phyloP scores from a whole-genome alignment of 2,329 filamentous ascomycete species.

The Apiospora marii region DNA sequence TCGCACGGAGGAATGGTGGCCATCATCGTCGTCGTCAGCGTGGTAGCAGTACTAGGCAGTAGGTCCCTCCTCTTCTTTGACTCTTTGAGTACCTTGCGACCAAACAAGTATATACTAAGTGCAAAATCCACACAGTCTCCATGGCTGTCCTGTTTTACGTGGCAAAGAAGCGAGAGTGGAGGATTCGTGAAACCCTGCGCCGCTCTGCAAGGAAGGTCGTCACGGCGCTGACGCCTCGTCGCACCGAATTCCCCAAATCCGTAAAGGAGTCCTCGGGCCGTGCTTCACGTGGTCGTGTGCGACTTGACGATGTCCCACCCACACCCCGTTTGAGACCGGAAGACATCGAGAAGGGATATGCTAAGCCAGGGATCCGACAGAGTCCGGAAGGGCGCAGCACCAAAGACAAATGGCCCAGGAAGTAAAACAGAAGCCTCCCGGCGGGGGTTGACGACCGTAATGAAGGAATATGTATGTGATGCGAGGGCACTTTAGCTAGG shows the following conservation, averaged over 20 bases:
- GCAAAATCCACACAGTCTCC: conserved; percentile 55
- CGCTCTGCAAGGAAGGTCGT: conserved; percentile 71
- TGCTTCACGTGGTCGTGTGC: conserved; percentile 50
- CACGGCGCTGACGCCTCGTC: conserved; percentile 67
- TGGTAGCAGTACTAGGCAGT: conserved; percentile 75
- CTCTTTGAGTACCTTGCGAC: conserved; percentile 17
- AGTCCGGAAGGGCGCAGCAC: conserved; percentile 18
- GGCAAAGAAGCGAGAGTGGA: conserved; percentile 87
- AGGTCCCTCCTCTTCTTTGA: conserved; percentile 41
- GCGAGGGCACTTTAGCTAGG: background rate
- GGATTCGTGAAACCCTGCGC: conserved; percentile 74
- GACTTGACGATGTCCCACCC: conserved; percentile 65
- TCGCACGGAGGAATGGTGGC: conserved; percentile 76
- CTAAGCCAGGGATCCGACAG: conserved; percentile 36
- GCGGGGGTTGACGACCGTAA: background rate
- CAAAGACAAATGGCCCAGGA: conserved; percentile 37
- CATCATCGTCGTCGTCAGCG: conserved; percentile 75
- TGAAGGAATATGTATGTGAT: background rate
- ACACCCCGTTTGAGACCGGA: conserved; percentile 61
- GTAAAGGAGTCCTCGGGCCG: conserved; percentile 53
- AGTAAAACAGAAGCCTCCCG: conserved; percentile 29
- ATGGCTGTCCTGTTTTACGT: conserved; percentile 77
- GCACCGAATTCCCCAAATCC: conserved; percentile 66
- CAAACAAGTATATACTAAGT: conserved; percentile 31
- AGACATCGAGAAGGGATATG: conserved; percentile 66